phyloP scores from a whole-genome alignment of 345 rosid species.

The Arabis alpina region DNA sequence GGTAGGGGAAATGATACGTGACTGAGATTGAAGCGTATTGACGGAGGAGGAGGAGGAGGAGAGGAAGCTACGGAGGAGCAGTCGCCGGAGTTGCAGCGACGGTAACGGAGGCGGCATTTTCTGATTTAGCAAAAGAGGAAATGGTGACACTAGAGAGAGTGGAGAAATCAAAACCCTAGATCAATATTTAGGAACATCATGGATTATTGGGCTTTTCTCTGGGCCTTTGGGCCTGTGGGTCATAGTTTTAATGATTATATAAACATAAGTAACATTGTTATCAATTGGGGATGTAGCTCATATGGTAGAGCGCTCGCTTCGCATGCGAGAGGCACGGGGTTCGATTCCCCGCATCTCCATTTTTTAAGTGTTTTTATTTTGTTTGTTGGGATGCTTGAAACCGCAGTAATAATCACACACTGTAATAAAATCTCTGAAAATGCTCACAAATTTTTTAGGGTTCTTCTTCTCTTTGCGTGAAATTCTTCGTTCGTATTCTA shows the following conservation, averaged over 20 bases:
- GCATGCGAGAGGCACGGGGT: slow-evolving; percentile 99
- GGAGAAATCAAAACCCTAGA: slow-evolving; percentile 35
- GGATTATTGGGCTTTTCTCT: slow-evolving; percentile 11
- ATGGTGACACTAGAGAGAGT: neutral
- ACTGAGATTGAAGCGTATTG: slow-evolving; percentile 6
- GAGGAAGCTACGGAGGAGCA: slow-evolving; percentile 41
- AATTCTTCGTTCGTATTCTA: neutral
- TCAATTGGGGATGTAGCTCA: slow-evolving; percentile 40
- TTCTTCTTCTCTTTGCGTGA: slow-evolving; percentile 15
- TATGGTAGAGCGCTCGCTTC: slow-evolving; percentile 95
- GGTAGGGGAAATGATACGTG: slow-evolving; percentile 13
- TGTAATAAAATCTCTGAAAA: slow-evolving; percentile 14
- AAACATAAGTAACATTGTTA: no score
- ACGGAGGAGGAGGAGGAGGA: slow-evolving; percentile 42
- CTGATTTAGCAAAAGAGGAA: slow-evolving; percentile 26
- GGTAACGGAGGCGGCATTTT: slow-evolving; percentile 61
- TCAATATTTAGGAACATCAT: slow-evolving; percentile 2
- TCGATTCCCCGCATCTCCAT: slow-evolving; percentile 97
- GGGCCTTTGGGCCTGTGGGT: neutral
- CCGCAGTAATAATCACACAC: slow-evolving; percentile 2
- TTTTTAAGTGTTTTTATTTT: no score
- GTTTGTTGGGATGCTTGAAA: neutral
- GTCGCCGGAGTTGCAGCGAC: slow-evolving; percentile 59
- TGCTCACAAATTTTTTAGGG: slow-evolving; percentile 5
- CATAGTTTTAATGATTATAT: no score